Percentiles rank a stretch among this genome's conserved stretches.
Conservation (phyloP, 306 rosid genomes). For the Prunus dulcis region DNA sequence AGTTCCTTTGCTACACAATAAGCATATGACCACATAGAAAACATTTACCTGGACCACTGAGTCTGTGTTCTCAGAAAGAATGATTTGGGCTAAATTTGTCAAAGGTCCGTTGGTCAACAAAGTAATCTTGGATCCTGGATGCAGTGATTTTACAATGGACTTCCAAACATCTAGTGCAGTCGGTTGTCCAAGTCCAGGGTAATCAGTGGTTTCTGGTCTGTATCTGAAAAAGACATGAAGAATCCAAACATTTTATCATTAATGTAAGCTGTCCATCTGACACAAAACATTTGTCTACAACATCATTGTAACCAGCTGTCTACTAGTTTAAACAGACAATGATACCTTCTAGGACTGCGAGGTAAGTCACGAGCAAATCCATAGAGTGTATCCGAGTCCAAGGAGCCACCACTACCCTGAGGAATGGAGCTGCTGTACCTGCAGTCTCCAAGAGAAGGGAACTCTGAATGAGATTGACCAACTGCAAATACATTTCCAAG, state of each 20-base stretch:
- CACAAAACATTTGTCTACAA: not conserved
- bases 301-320: not conserved
- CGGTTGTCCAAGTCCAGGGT: conserved; percentile 54
- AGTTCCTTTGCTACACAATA: not conserved
- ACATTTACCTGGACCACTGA: conserved; percentile 39
- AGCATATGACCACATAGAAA: not conserved
- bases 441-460: conserved; percentile 43
- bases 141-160: conserved; percentile 26
- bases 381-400: conserved; percentile 67
- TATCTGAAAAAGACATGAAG: conserved; percentile 35
- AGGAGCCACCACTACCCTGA: conserved; percentile 55
- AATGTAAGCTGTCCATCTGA: not conserved
- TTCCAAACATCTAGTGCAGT: conserved; percentile 57
- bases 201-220: conserved; percentile 39
- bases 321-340: not conserved
- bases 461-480: conserved; percentile 35
- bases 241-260: not conserved
- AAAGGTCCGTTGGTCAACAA: conserved; percentile 60
- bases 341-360: conserved; percentile 62
- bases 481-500: conserved; percentile 46
- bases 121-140: conserved; percentile 49
- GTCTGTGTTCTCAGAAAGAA: conserved; percentile 35
- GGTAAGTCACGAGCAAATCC: conserved; percentile 59
- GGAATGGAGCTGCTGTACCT: conserved; percentile 46
- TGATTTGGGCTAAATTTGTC: conserved; percentile 54